Evolutionary conservation across 257 asterid genomes (phyloP), one percentile per base, ranked within the genome.

Genomic region (Salvia rosmarinus): DNA sequence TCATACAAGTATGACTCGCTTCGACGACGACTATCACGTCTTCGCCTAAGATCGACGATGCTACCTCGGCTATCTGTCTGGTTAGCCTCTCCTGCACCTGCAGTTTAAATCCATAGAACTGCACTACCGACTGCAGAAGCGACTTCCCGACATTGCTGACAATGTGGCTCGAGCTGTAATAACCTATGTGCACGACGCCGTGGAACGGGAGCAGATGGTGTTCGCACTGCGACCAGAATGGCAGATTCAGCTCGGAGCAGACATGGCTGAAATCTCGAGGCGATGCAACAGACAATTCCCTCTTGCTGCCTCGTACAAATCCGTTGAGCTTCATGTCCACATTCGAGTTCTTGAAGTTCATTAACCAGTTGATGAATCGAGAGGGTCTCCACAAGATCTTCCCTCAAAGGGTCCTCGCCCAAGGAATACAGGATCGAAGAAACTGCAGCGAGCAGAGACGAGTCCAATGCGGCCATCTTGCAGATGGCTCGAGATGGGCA

Each of bases 41-140:
- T 66, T 85, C 99, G 13, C 99, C 98, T 67, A 89, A 56, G 42
- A 88, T 40, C 1, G 90, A 77, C 0, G 96, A 82, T 37, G 80
- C 93, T 0, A 89, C 82, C 82, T 94, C 99, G 0, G 96, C 99
- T 76, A 94, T 83, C 81, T 94, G 99, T 13, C 96, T 85, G 0
- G 98, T 89, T 52, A 94, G 88, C 89, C 98, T 89, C 76, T 94
- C 99, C 75, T 94, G 99, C 4, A 94, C 96, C 82, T 94, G 99
- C 62, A 94, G 99, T 76, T 91, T 94, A 76, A 91, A 94, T 4
- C 99, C 96, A 20, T 84, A 91, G 73, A 87, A 89, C 77, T 88
- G 95, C 54, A 91, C 96, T 61, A 94, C 67, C 0, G 96, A 80
- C 80, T 91, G 97, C 56, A 91, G 74, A 25, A 85, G 82, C 4